phyloP scores from a whole-genome alignment of 2,329 filamentous ascomycete genomes.

The Colletotrichum tabaci region DNA sequence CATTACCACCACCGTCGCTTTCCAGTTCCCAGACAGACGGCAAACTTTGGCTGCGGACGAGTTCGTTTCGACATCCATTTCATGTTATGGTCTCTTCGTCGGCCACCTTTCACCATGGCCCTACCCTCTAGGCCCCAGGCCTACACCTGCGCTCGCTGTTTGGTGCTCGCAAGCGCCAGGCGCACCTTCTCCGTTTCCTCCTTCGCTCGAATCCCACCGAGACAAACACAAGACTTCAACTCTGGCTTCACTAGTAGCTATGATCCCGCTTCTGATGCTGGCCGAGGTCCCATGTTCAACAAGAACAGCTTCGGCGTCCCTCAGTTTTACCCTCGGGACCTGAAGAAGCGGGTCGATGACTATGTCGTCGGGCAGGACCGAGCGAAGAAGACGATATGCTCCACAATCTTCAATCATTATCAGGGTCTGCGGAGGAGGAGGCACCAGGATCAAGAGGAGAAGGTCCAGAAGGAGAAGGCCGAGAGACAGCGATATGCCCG shows the following conservation, averaged over 20 bases:
- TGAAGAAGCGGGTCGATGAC: slow-evolving; percentile 94
- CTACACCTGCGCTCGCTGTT: slow-evolving; percentile 40
- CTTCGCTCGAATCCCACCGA: slow-evolving; percentile 47
- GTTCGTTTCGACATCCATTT: not conserved
- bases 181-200: slow-evolving; percentile 50
- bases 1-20: not conserved
- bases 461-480: slow-evolving; percentile 72
- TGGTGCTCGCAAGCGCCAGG: slow-evolving; percentile 27
- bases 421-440: slow-evolving; percentile 85
- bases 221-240: slow-evolving; percentile 66
- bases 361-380: slow-evolving; percentile 97
- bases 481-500: slow-evolving; percentile 79
- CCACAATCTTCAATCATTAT: slow-evolving; percentile 97
- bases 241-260: slow-evolving; percentile 73
- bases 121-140: slow-evolving; percentile 39
- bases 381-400: slow-evolving; percentile 93
- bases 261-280: slow-evolving; percentile 67
- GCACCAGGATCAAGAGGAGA: slow-evolving; percentile 80
- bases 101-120: slow-evolving; percentile 28
- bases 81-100: slow-evolving; percentile 32
- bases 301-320: slow-evolving; percentile 72
- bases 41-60: not conserved
- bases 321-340: slow-evolving; percentile 74
- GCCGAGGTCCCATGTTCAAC: slow-evolving; percentile 72
- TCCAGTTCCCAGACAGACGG: not conserved